Conservation (phyloP, 108 stramenopile species). For the Nitzschia sp. region DNA sequence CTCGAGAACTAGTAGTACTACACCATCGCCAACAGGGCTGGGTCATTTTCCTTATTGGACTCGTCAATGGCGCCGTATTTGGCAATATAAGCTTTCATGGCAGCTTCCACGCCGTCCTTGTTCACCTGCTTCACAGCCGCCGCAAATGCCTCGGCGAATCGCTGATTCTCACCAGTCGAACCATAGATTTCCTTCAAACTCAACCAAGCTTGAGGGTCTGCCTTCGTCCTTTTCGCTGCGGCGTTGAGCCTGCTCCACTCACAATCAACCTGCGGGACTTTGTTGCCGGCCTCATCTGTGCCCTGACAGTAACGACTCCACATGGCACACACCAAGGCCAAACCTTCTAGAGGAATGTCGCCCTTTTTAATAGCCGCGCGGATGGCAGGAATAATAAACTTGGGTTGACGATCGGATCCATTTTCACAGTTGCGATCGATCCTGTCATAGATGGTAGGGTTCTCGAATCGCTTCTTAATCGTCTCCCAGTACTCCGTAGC, state of each 20-base stretch:
- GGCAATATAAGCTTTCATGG: constrained; percentile 18
- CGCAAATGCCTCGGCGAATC: constrained; percentile 13
- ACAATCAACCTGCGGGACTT: constrained; percentile 5
- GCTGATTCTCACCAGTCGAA: not conserved
- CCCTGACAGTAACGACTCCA: constrained; percentile 38
- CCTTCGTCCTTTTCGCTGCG: constrained; percentile 1
- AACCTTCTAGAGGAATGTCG: not conserved
- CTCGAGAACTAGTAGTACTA: too few species aligned
- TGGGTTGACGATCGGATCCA: constrained; percentile 42
- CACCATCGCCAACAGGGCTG: not conserved
- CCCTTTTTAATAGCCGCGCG: not conserved
- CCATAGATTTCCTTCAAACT: constrained; percentile 21
- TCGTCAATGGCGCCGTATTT: not conserved
- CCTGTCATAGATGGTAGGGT: constrained; percentile 63
- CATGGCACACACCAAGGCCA: constrained; percentile 26
- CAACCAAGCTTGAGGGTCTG: constrained; percentile 17
- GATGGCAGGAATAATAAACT: constrained; percentile 23
- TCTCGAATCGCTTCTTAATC: constrained; percentile 52
- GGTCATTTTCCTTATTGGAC: constrained; percentile 1
- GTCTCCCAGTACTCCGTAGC: constrained; percentile 39
- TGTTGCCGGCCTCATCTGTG: constrained; percentile 10
- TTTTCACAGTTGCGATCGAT: constrained; percentile 48
- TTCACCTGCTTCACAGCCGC: constrained; percentile 1
- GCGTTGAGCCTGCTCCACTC: constrained; percentile 15
- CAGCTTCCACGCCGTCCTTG: constrained; percentile 12